Percentiles rank a stretch among this genome's conserved stretches.
These are phyloP conservation scores for Coelastrella sp. DNA, from an alignment of 139 green algal genomes.

Conservation along the genomic window DNA sequence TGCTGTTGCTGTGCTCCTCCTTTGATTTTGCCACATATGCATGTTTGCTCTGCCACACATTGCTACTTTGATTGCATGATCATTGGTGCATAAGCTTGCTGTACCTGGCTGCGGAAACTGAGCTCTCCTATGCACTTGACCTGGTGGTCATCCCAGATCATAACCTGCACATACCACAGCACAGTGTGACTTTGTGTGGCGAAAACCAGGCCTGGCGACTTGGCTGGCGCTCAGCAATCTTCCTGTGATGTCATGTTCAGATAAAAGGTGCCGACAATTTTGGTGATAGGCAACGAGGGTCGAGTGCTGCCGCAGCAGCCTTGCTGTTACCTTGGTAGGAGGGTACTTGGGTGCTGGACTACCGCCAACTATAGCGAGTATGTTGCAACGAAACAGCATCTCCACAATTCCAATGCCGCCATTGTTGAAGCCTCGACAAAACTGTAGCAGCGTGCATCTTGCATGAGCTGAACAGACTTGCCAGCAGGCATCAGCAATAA, in stretches of 20 bases:
- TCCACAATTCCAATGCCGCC: slow-evolving; percentile 89
- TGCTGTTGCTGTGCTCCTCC: too few relatives aligned
- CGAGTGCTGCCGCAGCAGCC: neutral
- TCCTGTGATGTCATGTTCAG: too few relatives aligned
- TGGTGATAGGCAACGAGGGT: too few relatives aligned
- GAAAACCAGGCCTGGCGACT: neutral
- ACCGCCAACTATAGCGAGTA: slow-evolving; percentile 95
- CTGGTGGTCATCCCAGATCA: slow-evolving; percentile 99
- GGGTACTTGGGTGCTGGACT: slow-evolving; percentile 83
- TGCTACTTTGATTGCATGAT: too few relatives aligned
- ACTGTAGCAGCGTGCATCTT: slow-evolving; percentile 62
- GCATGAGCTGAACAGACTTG: neutral
- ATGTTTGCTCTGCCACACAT: too few relatives aligned
- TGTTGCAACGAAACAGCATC: slow-evolving; percentile 98
- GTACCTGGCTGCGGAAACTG: slow-evolving; percentile 88
- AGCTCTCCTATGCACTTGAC: slow-evolving; percentile 95
- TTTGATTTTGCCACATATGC: too few relatives aligned
- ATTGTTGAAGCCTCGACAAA: slow-evolving; percentile 84
- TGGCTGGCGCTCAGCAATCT: too few relatives aligned
- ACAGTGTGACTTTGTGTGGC: neutral
- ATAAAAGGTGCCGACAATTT: too few relatives aligned
- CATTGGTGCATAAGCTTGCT: neutral
- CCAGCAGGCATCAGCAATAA: neutral
- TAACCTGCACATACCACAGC: slow-evolving; percentile 76
- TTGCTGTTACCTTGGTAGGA: slow-evolving; percentile 80